Evolutionary conservation across 164 flowering plant genomes (phyloP).

Genomic region (Vitis rotundifolia): DNA sequence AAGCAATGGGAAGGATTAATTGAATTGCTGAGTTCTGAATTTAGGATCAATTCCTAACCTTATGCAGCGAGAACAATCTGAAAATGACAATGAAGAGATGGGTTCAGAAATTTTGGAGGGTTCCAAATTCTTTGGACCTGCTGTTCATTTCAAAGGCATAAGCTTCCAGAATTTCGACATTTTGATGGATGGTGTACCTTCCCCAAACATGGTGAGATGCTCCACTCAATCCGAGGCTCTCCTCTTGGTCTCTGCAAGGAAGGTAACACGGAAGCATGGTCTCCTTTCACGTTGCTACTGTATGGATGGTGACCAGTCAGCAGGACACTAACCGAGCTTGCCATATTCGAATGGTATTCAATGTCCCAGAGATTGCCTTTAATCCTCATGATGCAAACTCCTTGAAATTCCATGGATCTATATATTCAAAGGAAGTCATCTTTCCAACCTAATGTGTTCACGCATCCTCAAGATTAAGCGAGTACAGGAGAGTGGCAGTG

Average conservation of each 20-base stretch:
- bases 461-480: too few relatives aligned
- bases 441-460: too few relatives aligned
- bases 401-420: slow-evolving; percentile 53
- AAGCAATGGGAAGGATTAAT: too few relatives aligned
- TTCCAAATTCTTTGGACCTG: slow-evolving; percentile 14
- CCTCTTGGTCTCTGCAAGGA: too few relatives aligned
- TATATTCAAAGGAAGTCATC: slow-evolving; percentile 76
- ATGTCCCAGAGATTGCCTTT: slow-evolving; percentile 77
- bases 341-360: slow-evolving; percentile 74
- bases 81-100: too few relatives aligned
- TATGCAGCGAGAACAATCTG: too few relatives aligned
- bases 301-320: slow-evolving; percentile 73
- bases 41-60: too few relatives aligned
- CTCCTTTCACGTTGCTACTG: slow-evolving; percentile 75
- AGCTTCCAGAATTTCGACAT: slow-evolving; percentile 32
- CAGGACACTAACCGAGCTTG: slow-evolving; percentile 59
- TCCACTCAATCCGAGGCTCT: too few relatives aligned
- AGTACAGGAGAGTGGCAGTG: too few relatives aligned
- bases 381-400: slow-evolving; percentile 60
- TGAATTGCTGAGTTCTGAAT: too few relatives aligned
- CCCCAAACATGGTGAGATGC: too few relatives aligned
- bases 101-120: too few relatives aligned
- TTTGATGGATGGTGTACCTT: slow-evolving; percentile 35
- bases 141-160: slow-evolving; percentile 28
- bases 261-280: slow-evolving; percentile 84